Conservation (phyloP, 495 filamentous ascomycete species). For the Talaromyces thailandensis region DNA sequence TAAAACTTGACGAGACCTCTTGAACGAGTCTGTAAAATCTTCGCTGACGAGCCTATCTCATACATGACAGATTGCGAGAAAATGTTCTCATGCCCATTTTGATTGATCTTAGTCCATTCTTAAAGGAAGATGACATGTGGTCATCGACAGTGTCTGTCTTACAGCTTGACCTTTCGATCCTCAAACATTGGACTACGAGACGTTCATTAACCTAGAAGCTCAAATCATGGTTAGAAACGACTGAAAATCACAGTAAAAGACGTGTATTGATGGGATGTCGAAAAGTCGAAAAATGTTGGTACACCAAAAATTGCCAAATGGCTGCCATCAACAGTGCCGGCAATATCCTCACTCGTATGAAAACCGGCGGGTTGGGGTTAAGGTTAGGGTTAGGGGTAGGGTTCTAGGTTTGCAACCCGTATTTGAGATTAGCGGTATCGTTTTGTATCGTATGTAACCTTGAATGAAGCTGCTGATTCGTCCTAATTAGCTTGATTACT, state of each 20-base stretch:
- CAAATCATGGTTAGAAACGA: neutral
- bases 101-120: no score
- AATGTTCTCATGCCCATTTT: no score
- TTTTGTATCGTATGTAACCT: neutral
- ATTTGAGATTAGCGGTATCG: neutral
- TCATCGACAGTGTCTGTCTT: no score
- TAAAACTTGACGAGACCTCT: no score
- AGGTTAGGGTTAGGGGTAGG: constrained; percentile 1
- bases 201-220: neutral
- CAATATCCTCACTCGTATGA: neutral
- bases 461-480: neutral
- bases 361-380: neutral
- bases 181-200: neutral
- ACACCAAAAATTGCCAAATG: neutral
- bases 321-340: neutral
- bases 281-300: neutral
- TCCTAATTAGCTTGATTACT: neutral
- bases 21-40: no score
- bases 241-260: neutral
- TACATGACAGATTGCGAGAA: no score
- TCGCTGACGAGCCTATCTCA: no score
- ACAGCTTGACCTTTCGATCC: no score
- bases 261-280: neutral
- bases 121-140: no score
- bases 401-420: neutral